Percentiles rank a stretch among this genome's conserved stretches.
Evolutionary conservation across 441 rosid species (phyloP).

Genomic region (Breynia disticha): DNA sequence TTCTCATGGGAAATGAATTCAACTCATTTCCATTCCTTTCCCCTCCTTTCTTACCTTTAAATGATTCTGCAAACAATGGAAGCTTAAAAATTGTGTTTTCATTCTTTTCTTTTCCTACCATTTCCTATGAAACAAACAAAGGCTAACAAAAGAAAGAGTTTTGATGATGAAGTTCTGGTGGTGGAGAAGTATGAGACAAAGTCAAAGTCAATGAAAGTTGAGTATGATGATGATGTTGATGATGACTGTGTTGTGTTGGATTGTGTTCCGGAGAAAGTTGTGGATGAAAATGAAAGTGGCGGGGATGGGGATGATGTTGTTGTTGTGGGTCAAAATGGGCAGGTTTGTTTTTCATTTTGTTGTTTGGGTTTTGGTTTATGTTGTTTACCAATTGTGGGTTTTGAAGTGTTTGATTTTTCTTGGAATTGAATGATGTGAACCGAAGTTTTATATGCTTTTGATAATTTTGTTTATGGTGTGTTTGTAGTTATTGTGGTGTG

Average conservation of each 20-base stretch:
- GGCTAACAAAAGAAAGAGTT: too few relatives aligned
- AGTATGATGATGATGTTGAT: conserved; percentile 24
- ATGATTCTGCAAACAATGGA: too few relatives aligned
- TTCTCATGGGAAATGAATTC: too few relatives aligned
- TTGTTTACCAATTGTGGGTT: neutral
- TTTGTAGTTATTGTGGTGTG: too few relatives aligned
- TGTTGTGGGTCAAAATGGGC: conserved; percentile 69
- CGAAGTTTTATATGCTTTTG: too few relatives aligned
- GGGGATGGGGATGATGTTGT: conserved; percentile 40
- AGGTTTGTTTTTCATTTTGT: conserved; percentile 25
- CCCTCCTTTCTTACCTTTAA: too few relatives aligned
- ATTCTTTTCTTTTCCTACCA: too few relatives aligned
- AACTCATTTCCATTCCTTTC: too few relatives aligned
- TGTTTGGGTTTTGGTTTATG: neutral
- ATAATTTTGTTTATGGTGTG: too few relatives aligned
- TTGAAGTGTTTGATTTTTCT: neutral
- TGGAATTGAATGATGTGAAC: neutral
- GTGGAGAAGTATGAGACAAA: conserved; percentile 37
- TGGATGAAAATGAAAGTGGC: conserved; percentile 14
- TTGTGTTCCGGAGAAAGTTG: conserved; percentile 56
- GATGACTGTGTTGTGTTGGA: conserved; percentile 76
- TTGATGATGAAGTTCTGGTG: conserved; percentile 35
- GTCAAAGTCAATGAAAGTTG: conserved; percentile 22
- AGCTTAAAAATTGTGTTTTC: too few relatives aligned
- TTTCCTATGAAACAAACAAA: too few relatives aligned